Base-by-base conservation (phyloP, 257 asterid genomes). In the Verbascum thapsus region DNA sequence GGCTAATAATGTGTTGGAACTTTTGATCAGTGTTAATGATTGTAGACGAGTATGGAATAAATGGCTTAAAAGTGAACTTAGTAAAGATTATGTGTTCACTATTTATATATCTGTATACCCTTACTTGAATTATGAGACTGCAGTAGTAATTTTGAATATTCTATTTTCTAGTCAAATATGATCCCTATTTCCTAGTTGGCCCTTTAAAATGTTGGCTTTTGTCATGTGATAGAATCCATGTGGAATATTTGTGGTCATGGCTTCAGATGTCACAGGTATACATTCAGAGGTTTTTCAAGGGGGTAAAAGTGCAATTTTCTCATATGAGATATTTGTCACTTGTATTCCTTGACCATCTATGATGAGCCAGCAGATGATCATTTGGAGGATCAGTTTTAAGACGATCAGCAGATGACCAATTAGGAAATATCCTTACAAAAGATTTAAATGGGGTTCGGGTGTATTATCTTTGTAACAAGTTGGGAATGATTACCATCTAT, bases 11-110 rank as follows among this genome's bases (percentile, higher is more conserved):
- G 26, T 52, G 37, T 53, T 39, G 15, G 61, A 10, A 5, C 16
- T 50, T 72, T 41, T 42, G 39, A 39, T 55, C 39, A 44, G 43
- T 47, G 30, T 40, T 43, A 44, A n/a, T 60, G 63, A 10, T 66
- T 37, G 26, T 40, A 61, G 49, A 32, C 3, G 26, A 48, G 39
- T 34, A 22, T 39, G 23, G 40, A 51, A 45, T 45, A 38, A 16
- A 53, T 61, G 65, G 6, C 47, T 53, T 8, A 30, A 52, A 44
- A 50, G 37, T 11, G 55, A 45, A 45, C 44, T 41, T 18, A 15
- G 53, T 44, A 43, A 34, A 22, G n/a, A 32, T 8, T 58, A 13
- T 51, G n/a, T 0, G n/a, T 5, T 43, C 41, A 49, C 6, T 12
- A 19, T 19, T 19, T 22, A 9, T 20, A 0, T 19, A 11, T 34